Evolutionary conservation across 768 basidiomycete genomes (phyloP).

Genomic region (Daedalea quercina): DNA sequence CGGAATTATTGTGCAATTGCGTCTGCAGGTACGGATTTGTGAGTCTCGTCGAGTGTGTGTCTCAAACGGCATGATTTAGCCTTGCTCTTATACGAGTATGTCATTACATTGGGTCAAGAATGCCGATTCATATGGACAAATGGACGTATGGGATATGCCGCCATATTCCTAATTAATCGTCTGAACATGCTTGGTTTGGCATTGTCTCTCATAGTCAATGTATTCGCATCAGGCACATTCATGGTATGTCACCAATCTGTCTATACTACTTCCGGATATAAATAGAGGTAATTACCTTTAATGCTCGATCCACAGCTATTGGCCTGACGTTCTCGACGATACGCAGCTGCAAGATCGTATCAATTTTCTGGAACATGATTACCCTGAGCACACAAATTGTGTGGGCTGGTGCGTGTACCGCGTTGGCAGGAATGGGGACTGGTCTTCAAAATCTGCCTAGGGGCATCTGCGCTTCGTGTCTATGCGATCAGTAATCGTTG

Average conservation of each 20-base stretch:
- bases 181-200: background rate
- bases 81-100: constrained; percentile 8
- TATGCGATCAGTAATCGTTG: background rate
- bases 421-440: too few relatives aligned
- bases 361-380: too few relatives aligned
- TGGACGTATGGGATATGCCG: background rate
- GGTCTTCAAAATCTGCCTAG: background rate
- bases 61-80: background rate
- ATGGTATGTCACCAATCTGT: background rate
- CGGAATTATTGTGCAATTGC: too few relatives aligned
- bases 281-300: too few relatives aligned
- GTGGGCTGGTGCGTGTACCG: background rate
- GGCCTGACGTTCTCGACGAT: too few relatives aligned
- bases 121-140: constrained; percentile 2
- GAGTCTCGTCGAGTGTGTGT: too few relatives aligned
- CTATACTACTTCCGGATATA: too few relatives aligned
- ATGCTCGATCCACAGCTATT: too few relatives aligned
- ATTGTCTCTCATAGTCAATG: background rate
- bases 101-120: constrained; percentile 10
- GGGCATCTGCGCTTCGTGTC: background rate
- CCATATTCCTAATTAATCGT: constrained; percentile 1
- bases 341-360: background rate
- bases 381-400: background rate
- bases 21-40: too few relatives aligned
- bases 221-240: background rate